A percentile compares a stretch with the other conserved stretches of the same genome.
Conservation (phyloP, 164 flowering plant genomes). For the Chimonanthus salicifolius region DNA sequence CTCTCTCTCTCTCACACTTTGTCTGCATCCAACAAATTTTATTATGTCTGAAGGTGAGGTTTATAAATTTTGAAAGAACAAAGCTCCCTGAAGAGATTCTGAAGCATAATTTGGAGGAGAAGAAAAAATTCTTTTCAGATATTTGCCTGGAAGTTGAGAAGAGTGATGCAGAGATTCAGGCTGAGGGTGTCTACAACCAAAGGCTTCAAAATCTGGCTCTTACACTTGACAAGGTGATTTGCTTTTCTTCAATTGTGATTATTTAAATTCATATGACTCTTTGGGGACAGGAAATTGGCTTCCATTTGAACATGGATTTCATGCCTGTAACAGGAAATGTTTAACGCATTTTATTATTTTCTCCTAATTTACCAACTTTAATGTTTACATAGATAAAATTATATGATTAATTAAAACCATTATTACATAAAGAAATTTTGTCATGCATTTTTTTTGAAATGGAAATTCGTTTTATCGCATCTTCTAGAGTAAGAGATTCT, state of each 20-base stretch:
- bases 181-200: slow-evolving; percentile 98
- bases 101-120: slow-evolving; percentile 86
- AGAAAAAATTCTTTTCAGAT: slow-evolving; percentile 76
- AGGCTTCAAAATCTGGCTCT: slow-evolving; percentile 97
- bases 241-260: not conserved
- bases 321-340: too few relatives aligned
- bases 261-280: too few relatives aligned
- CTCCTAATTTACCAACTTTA: too few relatives aligned
- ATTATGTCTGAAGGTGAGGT: slow-evolving; percentile 64
- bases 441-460: too few relatives aligned
- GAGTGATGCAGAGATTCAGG: slow-evolving; percentile 98
- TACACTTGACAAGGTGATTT: slow-evolving; percentile 83
- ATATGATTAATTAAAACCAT: too few relatives aligned
- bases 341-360: too few relatives aligned
- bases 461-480: too few relatives aligned
- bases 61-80: slow-evolving; percentile 86
- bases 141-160: slow-evolving; percentile 71
- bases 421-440: too few relatives aligned
- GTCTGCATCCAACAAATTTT: slow-evolving; percentile 1
- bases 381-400: too few relatives aligned
- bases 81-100: slow-evolving; percentile 89
- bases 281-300: too few relatives aligned
- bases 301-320: too few relatives aligned
- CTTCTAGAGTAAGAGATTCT: too few relatives aligned
- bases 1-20: not conserved